Evolutionary conservation across 1,284 basidiomycete species (phyloP).

Genomic region (Trametes polyzona): DNA sequence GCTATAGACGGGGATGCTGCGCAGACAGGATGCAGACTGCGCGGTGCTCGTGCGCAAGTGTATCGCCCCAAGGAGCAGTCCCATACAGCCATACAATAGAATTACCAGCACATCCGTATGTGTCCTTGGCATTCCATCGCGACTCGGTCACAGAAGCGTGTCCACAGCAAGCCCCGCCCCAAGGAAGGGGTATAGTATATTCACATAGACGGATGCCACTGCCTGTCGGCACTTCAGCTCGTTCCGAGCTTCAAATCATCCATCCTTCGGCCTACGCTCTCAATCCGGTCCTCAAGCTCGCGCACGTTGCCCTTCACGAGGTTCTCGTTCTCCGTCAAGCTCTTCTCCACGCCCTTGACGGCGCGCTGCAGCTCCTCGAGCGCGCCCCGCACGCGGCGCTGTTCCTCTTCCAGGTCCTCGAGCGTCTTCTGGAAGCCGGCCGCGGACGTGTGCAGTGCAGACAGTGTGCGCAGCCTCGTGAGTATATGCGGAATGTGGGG

Average conservation of each 20-base stretch:
- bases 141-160: too few relatives aligned
- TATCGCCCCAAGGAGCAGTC: too few relatives aligned
- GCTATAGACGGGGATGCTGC: too few relatives aligned
- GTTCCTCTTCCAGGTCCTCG: constrained; percentile 72
- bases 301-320: constrained; percentile 71
- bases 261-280: constrained; percentile 37
- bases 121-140: too few relatives aligned
- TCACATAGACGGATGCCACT: too few relatives aligned
- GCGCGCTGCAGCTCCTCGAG: constrained; percentile 73
- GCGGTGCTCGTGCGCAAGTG: too few relatives aligned
- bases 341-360: constrained; percentile 72
- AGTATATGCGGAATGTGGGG: constrained; percentile 94
- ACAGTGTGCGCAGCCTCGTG: constrained; percentile 82
- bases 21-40: too few relatives aligned
- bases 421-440: constrained; percentile 76
- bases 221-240: background rate
- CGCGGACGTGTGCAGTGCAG: constrained; percentile 82
- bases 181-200: too few relatives aligned
- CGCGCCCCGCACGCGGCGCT: constrained; percentile 62
- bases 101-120: too few relatives aligned
- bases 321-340: constrained; percentile 74
- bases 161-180: too few relatives aligned
- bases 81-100: too few relatives aligned
- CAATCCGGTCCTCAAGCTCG: constrained; percentile 51
- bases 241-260: constrained; percentile 25